phyloP scores from a whole-genome alignment of 306 rosid species.

The Abrus pulchellus region DNA sequence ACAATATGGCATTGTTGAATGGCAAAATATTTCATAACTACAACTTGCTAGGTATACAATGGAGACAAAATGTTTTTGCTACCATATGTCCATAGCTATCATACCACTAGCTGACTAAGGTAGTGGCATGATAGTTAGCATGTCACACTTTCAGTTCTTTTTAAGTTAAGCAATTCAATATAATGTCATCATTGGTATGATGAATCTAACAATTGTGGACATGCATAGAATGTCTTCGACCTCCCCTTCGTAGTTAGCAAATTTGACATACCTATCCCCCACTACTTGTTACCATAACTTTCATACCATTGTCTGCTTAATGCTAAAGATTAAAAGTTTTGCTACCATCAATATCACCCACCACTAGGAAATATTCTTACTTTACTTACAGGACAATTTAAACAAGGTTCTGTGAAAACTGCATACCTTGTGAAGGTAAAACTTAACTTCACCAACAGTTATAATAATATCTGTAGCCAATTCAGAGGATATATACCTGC shows the following conservation, averaged over 20 bases:
- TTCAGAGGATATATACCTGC: slow-evolving; percentile 90
- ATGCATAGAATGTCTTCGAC: too few relatives aligned
- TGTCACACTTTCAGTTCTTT: too few relatives aligned
- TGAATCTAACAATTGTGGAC: too few relatives aligned
- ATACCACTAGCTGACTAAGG: background rate
- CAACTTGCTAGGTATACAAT: background rate
- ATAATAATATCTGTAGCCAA: slow-evolving; percentile 78
- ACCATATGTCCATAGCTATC: background rate
- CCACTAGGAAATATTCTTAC: background rate
- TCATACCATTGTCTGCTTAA: too few relatives aligned
- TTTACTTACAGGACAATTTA: background rate
- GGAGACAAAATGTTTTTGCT: background rate
- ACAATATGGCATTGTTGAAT: background rate
- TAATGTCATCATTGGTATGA: too few relatives aligned
- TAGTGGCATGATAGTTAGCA: too few relatives aligned
- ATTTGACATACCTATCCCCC: too few relatives aligned
- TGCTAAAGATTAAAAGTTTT: too few relatives aligned
- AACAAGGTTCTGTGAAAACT: slow-evolving; percentile 13
- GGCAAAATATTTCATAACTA: slow-evolving; percentile 23
- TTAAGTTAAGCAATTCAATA: too few relatives aligned
- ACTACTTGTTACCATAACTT: too few relatives aligned
- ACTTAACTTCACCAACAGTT: slow-evolving; percentile 83
- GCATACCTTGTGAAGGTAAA: slow-evolving; percentile 88
- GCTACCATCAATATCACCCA: too few relatives aligned
- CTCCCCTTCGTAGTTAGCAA: too few relatives aligned